A percentile compares a stretch with the other conserved stretches of the same genome.
Evolutionary conservation across 352 stramenopile genomes (phyloP).

Genomic region (Phytophthora macrochlamydospora): DNA sequence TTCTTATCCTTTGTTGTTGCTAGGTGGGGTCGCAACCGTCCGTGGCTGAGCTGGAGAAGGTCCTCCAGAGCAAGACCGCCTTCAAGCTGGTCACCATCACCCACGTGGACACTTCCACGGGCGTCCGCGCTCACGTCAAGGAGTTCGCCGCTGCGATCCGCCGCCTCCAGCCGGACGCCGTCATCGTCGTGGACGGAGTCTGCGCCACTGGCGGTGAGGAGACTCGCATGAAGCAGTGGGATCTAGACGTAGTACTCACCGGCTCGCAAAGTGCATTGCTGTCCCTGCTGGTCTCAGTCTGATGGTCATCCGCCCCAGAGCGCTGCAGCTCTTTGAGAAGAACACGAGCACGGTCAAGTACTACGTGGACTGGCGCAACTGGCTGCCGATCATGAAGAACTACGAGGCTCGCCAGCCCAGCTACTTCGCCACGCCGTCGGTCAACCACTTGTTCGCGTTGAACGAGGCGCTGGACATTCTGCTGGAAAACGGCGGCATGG

Average conservation of each 20-base stretch:
- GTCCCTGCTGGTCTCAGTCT: conserved; percentile 73
- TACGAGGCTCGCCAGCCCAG: conserved; percentile 77
- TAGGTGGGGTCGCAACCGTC: conserved; percentile 63
- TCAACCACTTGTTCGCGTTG: conserved; percentile 81
- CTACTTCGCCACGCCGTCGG: conserved; percentile 80
- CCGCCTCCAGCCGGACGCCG: conserved; percentile 58
- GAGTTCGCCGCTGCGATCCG: conserved; percentile 61
- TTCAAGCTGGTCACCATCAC: conserved; percentile 83
- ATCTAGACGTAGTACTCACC: conserved; percentile 79
- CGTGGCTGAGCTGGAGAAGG: conserved; percentile 50
- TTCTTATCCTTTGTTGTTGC: too few relatives aligned
- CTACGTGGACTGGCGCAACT: conserved; percentile 83
- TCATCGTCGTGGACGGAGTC: conserved; percentile 75
- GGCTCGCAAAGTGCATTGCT: conserved; percentile 78
- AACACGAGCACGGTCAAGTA: conserved; percentile 63
- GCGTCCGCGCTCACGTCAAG: conserved; percentile 66
- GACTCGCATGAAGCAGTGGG: conserved; percentile 83
- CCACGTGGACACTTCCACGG: conserved; percentile 81
- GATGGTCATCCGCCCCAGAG: conserved; percentile 69
- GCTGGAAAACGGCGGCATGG: conserved; percentile 76
- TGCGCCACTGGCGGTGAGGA: conserved; percentile 74
- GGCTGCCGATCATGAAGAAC: conserved; percentile 86
- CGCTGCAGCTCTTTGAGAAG: conserved; percentile 67
- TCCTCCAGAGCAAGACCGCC: conserved; percentile 36
- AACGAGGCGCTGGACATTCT: conserved; percentile 73